These are phyloP conservation scores for Colletotrichum costaricense DNA, from an alignment of 2,329 filamentous ascomycete species.

Conservation along the genomic window DNA sequence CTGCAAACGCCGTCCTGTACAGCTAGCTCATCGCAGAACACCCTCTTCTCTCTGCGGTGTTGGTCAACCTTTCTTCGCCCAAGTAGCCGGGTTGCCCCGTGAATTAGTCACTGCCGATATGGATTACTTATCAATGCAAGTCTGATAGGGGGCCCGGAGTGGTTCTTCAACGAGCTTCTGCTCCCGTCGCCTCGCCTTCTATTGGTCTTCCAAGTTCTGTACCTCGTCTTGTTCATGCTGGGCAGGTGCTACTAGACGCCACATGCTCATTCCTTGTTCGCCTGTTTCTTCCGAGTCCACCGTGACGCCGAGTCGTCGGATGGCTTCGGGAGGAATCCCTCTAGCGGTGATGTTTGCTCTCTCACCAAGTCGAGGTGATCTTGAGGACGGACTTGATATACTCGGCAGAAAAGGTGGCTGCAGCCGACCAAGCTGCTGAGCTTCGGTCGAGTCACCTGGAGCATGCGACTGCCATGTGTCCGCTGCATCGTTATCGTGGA, in stretches of 20 bases:
- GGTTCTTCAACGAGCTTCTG: neutral
- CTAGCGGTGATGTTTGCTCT: constrained; percentile 49
- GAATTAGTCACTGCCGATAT: too few relatives aligned
- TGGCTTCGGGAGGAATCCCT: constrained; percentile 55
- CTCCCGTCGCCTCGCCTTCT: neutral
- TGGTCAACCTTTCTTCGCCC: too few relatives aligned
- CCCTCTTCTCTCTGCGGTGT: too few relatives aligned
- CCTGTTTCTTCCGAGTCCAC: constrained; percentile 58
- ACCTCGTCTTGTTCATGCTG: neutral
- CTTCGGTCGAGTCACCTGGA: constrained; percentile 60
- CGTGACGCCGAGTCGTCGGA: constrained; percentile 58
- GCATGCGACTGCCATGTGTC: constrained; percentile 61
- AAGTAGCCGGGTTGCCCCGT: too few relatives aligned
- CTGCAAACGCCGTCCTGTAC: too few relatives aligned
- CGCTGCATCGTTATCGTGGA: constrained; percentile 61
- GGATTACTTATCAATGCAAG: too few relatives aligned
- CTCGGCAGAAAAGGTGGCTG: constrained; percentile 32
- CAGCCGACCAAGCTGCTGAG: constrained; percentile 57
- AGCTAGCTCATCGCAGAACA: too few relatives aligned
- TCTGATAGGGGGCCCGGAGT: neutral
- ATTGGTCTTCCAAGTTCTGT: neutral
- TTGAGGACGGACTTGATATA: neutral
- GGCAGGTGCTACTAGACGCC: neutral
- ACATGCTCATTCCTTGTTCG: neutral
- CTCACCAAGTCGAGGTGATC: constrained; percentile 34